These are phyloP conservation scores for Athelia sp. DNA, from an alignment of 1,284 basidiomycete genomes.

Conservation along the genomic window DNA sequence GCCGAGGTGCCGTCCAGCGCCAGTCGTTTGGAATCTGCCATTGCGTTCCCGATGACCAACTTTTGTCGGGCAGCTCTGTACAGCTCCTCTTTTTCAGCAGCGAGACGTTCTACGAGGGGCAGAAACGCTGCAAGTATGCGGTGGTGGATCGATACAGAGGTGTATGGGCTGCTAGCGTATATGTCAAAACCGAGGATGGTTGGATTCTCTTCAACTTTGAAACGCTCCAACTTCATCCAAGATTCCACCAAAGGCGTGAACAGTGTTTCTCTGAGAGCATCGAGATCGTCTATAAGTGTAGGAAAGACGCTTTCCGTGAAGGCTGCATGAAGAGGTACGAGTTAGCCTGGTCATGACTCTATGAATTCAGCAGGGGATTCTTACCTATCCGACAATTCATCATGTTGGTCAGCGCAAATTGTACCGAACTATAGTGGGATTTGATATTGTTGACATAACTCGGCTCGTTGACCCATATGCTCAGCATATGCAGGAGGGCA, in stretches of 20 bases:
- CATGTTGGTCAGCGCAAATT: not conserved
- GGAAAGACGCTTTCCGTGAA: not conserved
- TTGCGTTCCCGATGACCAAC: not conserved
- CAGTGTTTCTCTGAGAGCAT: not conserved
- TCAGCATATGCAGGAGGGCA: not conserved
- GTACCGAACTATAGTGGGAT: not conserved
- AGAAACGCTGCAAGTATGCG: not conserved
- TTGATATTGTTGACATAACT: not conserved
- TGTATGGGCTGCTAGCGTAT: not conserved
- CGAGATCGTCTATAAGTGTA: not conserved
- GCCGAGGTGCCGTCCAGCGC: not conserved
- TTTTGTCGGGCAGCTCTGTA: not conserved
- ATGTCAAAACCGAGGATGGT: not conserved
- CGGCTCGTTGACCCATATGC: conserved; percentile 4
- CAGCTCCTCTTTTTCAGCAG: not conserved
- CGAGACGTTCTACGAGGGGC: conserved; percentile 1
- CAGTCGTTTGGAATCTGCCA: not conserved
- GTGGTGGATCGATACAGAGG: not conserved
- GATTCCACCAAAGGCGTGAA: conserved; percentile 1
- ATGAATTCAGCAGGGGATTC: no score
- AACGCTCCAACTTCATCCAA: conserved; percentile 2
- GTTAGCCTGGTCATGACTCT: no score
- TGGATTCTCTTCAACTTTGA: conserved; percentile 2
- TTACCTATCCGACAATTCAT: not conserved
- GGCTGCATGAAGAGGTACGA: not conserved